Conservation (phyloP, 441 rosid species). For the Erodium chrysanthum region DNA sequence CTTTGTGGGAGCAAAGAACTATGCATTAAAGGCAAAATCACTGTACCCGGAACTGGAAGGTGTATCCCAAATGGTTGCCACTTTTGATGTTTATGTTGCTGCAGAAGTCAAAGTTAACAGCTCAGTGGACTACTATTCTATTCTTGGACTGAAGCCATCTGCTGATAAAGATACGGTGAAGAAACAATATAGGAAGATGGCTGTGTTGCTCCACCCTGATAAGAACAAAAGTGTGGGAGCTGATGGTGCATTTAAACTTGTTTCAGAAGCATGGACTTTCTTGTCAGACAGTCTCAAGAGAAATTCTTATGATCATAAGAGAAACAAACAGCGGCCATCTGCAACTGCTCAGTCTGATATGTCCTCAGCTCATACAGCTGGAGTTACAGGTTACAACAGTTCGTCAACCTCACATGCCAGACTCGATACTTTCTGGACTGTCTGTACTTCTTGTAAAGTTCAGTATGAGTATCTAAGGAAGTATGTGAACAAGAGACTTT, state of each 20-base stretch:
- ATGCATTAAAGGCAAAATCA: slow-evolving; percentile 69
- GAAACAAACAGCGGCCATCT: slow-evolving; percentile 45
- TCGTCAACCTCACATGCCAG: slow-evolving; percentile 45
- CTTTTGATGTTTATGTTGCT: slow-evolving; percentile 74
- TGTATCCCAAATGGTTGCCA: slow-evolving; percentile 80
- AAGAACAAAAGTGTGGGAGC: slow-evolving; percentile 91
- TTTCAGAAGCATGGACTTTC: slow-evolving; percentile 84
- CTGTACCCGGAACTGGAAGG: slow-evolving; percentile 81
- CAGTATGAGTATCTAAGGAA: slow-evolving; percentile 94
- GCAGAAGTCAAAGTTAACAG: slow-evolving; percentile 59
- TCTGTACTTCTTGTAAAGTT: slow-evolving; percentile 94
- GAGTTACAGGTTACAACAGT: slow-evolving; percentile 33
- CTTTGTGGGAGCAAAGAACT: slow-evolving; percentile 58
- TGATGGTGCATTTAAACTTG: slow-evolving; percentile 90
- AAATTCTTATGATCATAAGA: slow-evolving; percentile 57
- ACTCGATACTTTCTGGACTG: slow-evolving; percentile 96
- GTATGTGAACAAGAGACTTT: slow-evolving; percentile 92
- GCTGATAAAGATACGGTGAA: slow-evolving; percentile 76
- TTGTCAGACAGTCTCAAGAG: slow-evolving; percentile 64
- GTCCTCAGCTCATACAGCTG: slow-evolving; percentile 42
- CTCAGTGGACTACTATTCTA: slow-evolving; percentile 61
- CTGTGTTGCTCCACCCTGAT: slow-evolving; percentile 86
- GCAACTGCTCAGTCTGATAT: slow-evolving; percentile 46
- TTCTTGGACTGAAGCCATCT: slow-evolving; percentile 84
- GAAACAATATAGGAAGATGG: slow-evolving; percentile 85